Base-by-base conservation (phyloP, 164 flowering plant genomes). In the Aristolochia californica region DNA sequence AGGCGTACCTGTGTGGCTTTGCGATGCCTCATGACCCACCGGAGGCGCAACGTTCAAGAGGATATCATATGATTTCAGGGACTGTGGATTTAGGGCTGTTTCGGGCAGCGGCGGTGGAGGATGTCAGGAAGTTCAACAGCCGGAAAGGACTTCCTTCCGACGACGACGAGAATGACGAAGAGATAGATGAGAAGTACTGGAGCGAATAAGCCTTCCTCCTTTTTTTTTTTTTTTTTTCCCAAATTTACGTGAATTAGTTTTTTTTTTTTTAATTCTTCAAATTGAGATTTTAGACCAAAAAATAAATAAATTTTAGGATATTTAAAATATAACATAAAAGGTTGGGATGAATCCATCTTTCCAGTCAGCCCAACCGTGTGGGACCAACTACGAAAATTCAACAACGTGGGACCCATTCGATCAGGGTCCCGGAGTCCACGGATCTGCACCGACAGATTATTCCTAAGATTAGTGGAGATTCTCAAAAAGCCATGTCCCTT, bases 41-140 rank as follows among this genome's bases (percentile, higher is more conserved):
- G 0, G 75, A 64, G 22, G 75, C 75, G 25, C 45, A 87, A 49
- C 58, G 68, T 67, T 43, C 18, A 2, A 74, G 94, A 10, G 94
- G 97, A 20, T 87, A 87, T 52, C 79, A 78, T 54, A 85, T 91
- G 96, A 80, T 91, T 26, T 69, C 89, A 0, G 97, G 97, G 5
- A 78, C 87, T 3, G 85, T 84, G 21, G 97, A 87, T 63, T 45
- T 85, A 15, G 94, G 80, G 57, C 48, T 91, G 77, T 87, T 91
- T 26, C 74, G 88, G 65, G 68, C 62, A 44, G 91, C 82, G 1
- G 84, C 77, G 0, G 82, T 81, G 23, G 91, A 80, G 64, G 97
- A 91, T 72, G 94, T 84, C 40, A 66, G 43, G 73, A 83, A 72
- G 74, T 85, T 87, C 57, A 81, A 70, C 78, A 59, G 55, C 75